Evolutionary conservation across 805 yeast species (phyloP), one percentile per base, ranked within the genome.

Genomic region (Schizosaccharomyces osmophilus): DNA sequence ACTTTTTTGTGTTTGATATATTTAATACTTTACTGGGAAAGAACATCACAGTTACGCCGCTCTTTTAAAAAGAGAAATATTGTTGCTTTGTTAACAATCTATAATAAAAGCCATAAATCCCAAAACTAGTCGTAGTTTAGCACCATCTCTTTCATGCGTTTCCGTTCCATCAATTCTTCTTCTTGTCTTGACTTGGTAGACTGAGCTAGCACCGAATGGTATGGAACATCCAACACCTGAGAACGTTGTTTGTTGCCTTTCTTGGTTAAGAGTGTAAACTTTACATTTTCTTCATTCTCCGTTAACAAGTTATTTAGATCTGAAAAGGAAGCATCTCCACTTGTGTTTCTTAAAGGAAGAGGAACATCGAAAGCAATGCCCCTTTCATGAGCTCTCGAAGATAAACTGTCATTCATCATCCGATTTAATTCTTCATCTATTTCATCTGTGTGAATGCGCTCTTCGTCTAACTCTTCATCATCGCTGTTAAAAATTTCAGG

Each of bases 371-470:
- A 63, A 24, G 62, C 61, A 9, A 62, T 48, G 11, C 63, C 55
- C 32, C 62, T 48, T 61, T 65, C 67, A 19, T 59, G 32, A 24
- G 60, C 62, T 8, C 67, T 61, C 11, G 66, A 57, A 39, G 63
- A 63, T 6, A 66, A 24, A 55, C 67, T 63, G 31, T 66, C 68
- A 4, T 62, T 48, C 61, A 64, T 59, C 64, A 66, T 61, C 24
- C 48, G 60, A 22, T 65, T 67, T 60, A 65, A 65, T 42, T 65
- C 67, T 43, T 61, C 65, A 31, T 65, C 67, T 59, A 65, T 63
- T 42, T 65, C 67, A 29, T 58, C 63, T 43, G 64, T 66, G 13
- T 13, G 62, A 8, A 60, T 60, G 3, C 5, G 29, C n/a, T 62
- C 54, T 6, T 19, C 36, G n/a, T 61, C 65, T 24, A 45, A 60